phyloP scores from a whole-genome alignment of 345 rosid genomes.

The Hibiscus tridactylites region DNA sequence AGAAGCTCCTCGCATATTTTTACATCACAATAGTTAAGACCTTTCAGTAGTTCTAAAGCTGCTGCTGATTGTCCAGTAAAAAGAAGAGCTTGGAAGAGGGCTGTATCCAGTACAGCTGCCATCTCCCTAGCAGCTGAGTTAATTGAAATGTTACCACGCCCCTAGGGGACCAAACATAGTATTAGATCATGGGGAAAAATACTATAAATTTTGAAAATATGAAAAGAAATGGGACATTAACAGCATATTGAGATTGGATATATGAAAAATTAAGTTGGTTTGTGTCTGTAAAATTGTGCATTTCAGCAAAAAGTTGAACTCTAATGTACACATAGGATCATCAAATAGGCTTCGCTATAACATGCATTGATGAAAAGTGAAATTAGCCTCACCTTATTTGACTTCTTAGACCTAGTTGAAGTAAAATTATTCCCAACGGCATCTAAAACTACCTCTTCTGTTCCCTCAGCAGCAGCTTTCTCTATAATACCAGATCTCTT shows the following conservation, averaged over 20 bases:
- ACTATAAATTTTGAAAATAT: not conserved
- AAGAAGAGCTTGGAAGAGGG: constrained; percentile 85
- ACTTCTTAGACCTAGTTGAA: constrained; percentile 58
- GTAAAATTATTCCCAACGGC: constrained; percentile 70
- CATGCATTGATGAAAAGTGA: constrained; percentile 1
- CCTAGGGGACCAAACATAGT: constrained; percentile 32
- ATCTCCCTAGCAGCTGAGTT: constrained; percentile 90
- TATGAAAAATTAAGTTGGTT: not conserved
- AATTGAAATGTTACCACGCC: constrained; percentile 51
- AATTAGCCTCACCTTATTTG: constrained; percentile 50
- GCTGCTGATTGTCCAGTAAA: constrained; percentile 88
- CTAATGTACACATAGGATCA: not conserved
- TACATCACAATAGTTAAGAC: constrained; percentile 76
- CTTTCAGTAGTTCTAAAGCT: constrained; percentile 63
- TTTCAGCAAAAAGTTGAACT: constrained; percentile 1
- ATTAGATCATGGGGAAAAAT: not conserved
- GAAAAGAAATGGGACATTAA: not conserved
- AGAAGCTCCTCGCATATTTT: constrained; percentile 85
- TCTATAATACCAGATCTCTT: constrained; percentile 66
- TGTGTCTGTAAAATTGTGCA: not conserved
- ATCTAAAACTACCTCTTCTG: constrained; percentile 84
- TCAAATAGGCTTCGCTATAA: not conserved
- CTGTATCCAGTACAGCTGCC: constrained; percentile 87
- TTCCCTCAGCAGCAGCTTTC: constrained; percentile 87
- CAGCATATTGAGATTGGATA: not conserved